Base-by-base conservation (phyloP, 345 rosid species). In the Citrus mangshanensis region DNA sequence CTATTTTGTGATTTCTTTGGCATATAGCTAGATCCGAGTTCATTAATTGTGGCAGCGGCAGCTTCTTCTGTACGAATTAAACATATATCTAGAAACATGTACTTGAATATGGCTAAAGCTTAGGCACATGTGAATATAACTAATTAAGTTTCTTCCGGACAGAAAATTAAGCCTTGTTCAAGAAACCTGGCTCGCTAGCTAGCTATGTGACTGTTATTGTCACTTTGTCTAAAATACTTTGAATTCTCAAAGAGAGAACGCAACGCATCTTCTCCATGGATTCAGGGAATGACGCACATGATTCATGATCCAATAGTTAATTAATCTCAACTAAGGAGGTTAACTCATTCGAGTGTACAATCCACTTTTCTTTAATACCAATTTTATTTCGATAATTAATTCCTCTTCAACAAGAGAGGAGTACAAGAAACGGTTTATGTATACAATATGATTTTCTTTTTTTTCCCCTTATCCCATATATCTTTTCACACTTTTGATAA, bases 251-350 rank as follows among this genome's bases (percentile, higher is more conserved):
- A 70, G 78, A 68, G 80, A 84, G 91, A 24, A 35, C 19, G 85
- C 77, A 10, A 35, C 34, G 85, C 78, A 84, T 84, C 78, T 83
- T 32, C 76, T 83, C 89, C 93, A 82, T 84, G 71, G 80, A 79
- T 85, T 87, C 83, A 72, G 93, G 91, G 83, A 86, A 84, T 85
- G 25, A 80, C 84, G 70, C 89, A 88, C 84, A 84, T 87, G 89
- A 81, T 80, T 80, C 78, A 28, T 65, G 49, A 68, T 32, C 80
- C 32, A 74, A 25, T 58, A 37, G 16, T 54, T 19, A 32, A 13
- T 7, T 30, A 68, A 24, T 76, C 75, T 18, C 25, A 19, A 25
- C 4, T 54, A 12, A 68, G 62, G 22, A 42, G 35, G 72, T 69
- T 42, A 24, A 68, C 75, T 71, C 55, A 51, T 34, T 78, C 61